Evolutionary conservation across 2,329 filamentous ascomycete genomes (phyloP), one percentile per base, ranked within the genome.

Genomic region (Beauveria sp.): DNA sequence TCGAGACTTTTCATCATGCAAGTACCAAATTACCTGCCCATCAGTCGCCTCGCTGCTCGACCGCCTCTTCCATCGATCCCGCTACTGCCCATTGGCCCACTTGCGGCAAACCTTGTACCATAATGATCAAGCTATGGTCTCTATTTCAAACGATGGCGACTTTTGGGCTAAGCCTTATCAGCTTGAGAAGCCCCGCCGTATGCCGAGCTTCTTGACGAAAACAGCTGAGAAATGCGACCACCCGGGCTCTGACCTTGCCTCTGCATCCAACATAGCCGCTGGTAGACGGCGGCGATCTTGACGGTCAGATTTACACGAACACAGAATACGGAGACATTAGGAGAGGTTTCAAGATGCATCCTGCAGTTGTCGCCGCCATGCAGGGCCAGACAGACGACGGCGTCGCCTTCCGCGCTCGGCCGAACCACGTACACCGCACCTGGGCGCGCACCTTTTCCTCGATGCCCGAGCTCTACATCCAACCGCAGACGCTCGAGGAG

Each of bases 381-480:
- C 64, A 66, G 42, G 67, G 67, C 63, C 65, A 60, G 54, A 67
- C 68, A 62, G 62, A 64, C 60, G 73, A 77, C 61, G 71, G 70
- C 51, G 68, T 95, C 45, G 86, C 91, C 49, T 96, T 98, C 77
- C 89, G 88, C 72, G 90, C 90, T 6, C 81, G 81, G 62, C 78
- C 83, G 63, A 79, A 84, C 58, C 87, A 98, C 73, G 76, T 87
- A 54, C 95, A 98, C 78, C 87, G 88, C 69, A 99, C 95, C 22
- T 99, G 95, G 95, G 95, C 95, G 45, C 87, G 88, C 70, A 98
- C 95, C 55, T 97, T 96, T 77, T 87, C 89, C 69, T 95, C 89
- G 56, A 84, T 87, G 20, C 95, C 95, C 3, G 92, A 97, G 78
- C 86, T 98, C 62, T 97, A 93, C 76, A 86, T 98, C 67, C 90